phyloP scores from a whole-genome alignment of 2,329 filamentous ascomycete species.

The Coleophoma crateriformis region DNA sequence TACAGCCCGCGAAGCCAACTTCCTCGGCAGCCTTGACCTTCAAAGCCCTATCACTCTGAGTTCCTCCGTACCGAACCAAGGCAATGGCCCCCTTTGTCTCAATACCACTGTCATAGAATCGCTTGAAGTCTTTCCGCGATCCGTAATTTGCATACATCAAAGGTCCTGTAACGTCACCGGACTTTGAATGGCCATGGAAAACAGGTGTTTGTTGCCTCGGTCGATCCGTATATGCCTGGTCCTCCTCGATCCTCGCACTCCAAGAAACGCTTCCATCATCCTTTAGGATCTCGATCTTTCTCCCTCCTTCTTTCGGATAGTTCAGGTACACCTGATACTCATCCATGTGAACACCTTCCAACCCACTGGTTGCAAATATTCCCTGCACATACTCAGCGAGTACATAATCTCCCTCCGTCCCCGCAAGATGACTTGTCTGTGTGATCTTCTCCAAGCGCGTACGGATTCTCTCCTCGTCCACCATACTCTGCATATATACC shows the following conservation, averaged over 20 bases:
- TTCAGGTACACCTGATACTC: slow-evolving; percentile 89
- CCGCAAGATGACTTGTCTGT: slow-evolving; percentile 82
- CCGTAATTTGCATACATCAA: slow-evolving; percentile 93
- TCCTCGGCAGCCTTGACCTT: slow-evolving; percentile 89
- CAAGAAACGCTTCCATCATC: slow-evolving; percentile 60
- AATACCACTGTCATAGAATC: slow-evolving; percentile 64
- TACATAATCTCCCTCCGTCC: slow-evolving; percentile 88
- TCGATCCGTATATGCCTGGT: slow-evolving; percentile 58
- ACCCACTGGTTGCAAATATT: slow-evolving; percentile 63
- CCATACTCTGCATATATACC: slow-evolving; percentile 64
- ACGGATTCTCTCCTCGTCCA: slow-evolving; percentile 65
- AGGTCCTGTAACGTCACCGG: slow-evolving; percentile 79
- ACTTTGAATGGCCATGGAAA: slow-evolving; percentile 86
- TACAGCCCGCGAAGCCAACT: slow-evolving; percentile 78
- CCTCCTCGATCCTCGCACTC: slow-evolving; percentile 81
- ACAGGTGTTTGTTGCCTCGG: slow-evolving; percentile 64
- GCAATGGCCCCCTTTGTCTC: slow-evolving; percentile 75
- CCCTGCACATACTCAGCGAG: slow-evolving; percentile 79
- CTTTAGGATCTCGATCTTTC: slow-evolving; percentile 75
- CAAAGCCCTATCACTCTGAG: slow-evolving; percentile 64
- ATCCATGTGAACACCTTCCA: slow-evolving; percentile 73
- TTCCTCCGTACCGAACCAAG: slow-evolving; percentile 75
- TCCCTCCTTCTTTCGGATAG: slow-evolving; percentile 73
- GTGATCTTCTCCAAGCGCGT: slow-evolving; percentile 74
- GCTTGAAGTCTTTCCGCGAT: slow-evolving; percentile 74